Conservation (phyloP, 1,284 basidiomycete genomes). For the Sanguinoderma infundibulare region DNA sequence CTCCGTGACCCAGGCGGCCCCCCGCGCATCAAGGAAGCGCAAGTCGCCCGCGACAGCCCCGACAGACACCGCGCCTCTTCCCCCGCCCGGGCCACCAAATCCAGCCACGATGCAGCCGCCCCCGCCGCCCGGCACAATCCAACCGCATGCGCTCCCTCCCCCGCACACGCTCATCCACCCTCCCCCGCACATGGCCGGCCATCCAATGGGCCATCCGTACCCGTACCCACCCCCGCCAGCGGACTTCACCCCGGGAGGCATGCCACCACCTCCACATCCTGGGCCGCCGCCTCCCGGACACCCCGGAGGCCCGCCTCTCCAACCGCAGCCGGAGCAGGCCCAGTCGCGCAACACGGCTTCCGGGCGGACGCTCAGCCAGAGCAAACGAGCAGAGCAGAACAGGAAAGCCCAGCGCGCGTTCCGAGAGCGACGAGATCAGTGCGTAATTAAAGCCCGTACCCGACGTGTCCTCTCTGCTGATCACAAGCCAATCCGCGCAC, state of each 20-base stretch:
- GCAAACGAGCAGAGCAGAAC: constrained; percentile 86
- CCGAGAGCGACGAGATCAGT: constrained; percentile 84
- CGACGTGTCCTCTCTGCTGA: constrained; percentile 1
- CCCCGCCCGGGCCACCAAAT: constrained; percentile 30
- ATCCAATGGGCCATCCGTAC: constrained; percentile 19
- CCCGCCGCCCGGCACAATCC: constrained; percentile 38
- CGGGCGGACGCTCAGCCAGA: constrained; percentile 66
- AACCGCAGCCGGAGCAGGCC: constrained; percentile 34
- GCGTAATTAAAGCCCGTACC: constrained; percentile 18
- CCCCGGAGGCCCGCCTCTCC: constrained; percentile 29
- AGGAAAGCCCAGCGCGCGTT: constrained; percentile 86
- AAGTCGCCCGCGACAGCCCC: constrained; percentile 39
- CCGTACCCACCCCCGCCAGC: constrained; percentile 29
- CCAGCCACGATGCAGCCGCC: constrained; percentile 40
- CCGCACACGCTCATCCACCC: constrained; percentile 33
- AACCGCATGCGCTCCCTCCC: constrained; percentile 34
- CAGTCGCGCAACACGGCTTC: constrained; percentile 39
- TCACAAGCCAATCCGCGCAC: too few relatives aligned
- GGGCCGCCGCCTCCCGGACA: constrained; percentile 27
- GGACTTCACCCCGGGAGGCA: constrained; percentile 57
- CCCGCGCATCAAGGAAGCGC: constrained; percentile 41
- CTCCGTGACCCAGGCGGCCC: constrained; percentile 36
- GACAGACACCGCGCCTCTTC: constrained; percentile 44
- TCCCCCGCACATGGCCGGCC: constrained; percentile 28
- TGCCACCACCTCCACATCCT: constrained; percentile 43